Evolutionary conservation across 1,139 yeast genomes (phyloP).

Genomic region (Zygosaccharomyces sapae): DNA sequence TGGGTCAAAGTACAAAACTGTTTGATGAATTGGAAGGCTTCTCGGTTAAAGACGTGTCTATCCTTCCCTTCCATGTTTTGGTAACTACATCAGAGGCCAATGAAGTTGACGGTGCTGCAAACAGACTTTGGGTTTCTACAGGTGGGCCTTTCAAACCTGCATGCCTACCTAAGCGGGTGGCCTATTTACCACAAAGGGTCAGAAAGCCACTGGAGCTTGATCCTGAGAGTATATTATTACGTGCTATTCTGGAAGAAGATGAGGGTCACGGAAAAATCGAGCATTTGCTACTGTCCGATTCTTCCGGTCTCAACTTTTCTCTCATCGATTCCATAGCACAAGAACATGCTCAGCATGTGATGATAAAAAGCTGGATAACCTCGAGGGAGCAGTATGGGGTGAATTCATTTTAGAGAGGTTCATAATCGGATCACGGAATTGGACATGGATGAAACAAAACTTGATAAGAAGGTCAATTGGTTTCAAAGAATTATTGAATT

Average conservation of each 20-base stretch:
- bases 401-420: too few relatives aligned
- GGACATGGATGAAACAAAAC: too few relatives aligned
- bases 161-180: slow-evolving; percentile 11
- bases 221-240: slow-evolving; percentile 24
- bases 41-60: slow-evolving; percentile 12
- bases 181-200: neutral
- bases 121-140: slow-evolving; percentile 15
- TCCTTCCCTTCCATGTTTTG: slow-evolving; percentile 24
- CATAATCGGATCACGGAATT: too few relatives aligned
- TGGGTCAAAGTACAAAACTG: slow-evolving; percentile 17
- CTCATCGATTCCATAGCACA: too few relatives aligned
- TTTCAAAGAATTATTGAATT: neutral
- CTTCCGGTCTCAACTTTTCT: slow-evolving; percentile 30
- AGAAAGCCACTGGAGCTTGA: slow-evolving; percentile 15
- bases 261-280: slow-evolving; percentile 5
- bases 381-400: too few relatives aligned
- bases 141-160: slow-evolving; percentile 10
- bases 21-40: slow-evolving; percentile 21
- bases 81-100: slow-evolving; percentile 4
- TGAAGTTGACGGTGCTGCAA: too few relatives aligned
- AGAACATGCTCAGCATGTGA: too few relatives aligned
- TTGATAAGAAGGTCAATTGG: neutral
- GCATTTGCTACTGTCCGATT: slow-evolving; percentile 26
- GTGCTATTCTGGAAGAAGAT: slow-evolving; percentile 10
- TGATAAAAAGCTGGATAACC: too few relatives aligned